Conservation (phyloP, 73 alveolate genomes). For the Uronychia setigera region DNA sequence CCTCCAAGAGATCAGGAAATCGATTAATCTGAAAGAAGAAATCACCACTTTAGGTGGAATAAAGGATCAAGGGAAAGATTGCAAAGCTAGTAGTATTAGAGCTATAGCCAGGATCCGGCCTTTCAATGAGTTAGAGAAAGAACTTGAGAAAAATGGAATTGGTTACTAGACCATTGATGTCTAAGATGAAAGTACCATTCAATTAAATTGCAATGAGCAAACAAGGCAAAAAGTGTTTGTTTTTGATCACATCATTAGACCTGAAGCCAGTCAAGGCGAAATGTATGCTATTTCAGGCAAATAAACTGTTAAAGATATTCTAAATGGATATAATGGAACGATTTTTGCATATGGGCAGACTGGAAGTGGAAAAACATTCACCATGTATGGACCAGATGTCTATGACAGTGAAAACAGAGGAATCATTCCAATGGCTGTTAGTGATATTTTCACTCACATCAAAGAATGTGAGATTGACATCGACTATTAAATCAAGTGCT, state of each 20-base stretch:
- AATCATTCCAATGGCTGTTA: slow-evolving; percentile 90
- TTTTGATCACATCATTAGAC: slow-evolving; percentile 83
- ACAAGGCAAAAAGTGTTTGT: slow-evolving; percentile 34
- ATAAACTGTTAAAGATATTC: slow-evolving; percentile 70
- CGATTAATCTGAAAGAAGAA: too few species aligned
- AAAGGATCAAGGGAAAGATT: too few species aligned
- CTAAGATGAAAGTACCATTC: not conserved
- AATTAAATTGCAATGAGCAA: slow-evolving; percentile 15
- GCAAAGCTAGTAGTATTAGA: too few species aligned
- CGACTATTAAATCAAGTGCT: slow-evolving; percentile 73
- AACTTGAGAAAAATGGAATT: not conserved
- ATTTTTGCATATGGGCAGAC: slow-evolving; percentile 97
- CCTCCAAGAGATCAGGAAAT: too few species aligned
- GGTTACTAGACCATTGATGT: not conserved
- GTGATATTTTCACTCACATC: slow-evolving; percentile 84
- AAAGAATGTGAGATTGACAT: slow-evolving; percentile 61
- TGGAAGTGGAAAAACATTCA: slow-evolving; percentile 97
- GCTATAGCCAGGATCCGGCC: slow-evolving; percentile 77
- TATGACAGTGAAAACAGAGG: slow-evolving; percentile 82
- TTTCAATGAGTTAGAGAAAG: slow-evolving; percentile 57
- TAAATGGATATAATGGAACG: slow-evolving; percentile 65
- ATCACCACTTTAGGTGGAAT: too few species aligned
- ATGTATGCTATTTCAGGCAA: slow-evolving; percentile 77
- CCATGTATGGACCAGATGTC: slow-evolving; percentile 94
- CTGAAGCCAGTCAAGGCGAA: slow-evolving; percentile 72